These are phyloP conservation scores for Austroboletus novae-zelandiae DNA, from an alignment of 1,284 basidiomycete genomes.

Conservation along the genomic window DNA sequence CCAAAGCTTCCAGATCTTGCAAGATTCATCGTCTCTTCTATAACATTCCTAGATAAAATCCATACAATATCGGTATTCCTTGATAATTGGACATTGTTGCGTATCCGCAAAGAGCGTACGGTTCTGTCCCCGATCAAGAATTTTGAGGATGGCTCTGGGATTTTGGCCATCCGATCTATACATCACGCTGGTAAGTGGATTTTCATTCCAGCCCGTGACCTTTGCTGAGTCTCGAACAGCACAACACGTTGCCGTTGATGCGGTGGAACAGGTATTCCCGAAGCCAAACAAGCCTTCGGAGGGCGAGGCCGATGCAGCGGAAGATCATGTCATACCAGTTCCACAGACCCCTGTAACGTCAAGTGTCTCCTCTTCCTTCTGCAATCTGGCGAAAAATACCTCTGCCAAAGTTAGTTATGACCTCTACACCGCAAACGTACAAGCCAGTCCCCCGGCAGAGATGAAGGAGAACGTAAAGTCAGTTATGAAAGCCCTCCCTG, in stretches of 20 bases:
- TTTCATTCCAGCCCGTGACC: background rate
- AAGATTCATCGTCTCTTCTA: constrained; percentile 87
- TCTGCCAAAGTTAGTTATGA: constrained; percentile 6
- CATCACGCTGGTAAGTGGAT: background rate
- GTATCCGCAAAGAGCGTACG: constrained; percentile 58
- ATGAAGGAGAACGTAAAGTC: constrained; percentile 12
- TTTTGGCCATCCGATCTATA: background rate
- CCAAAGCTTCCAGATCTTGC: constrained; percentile 58
- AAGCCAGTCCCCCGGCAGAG: constrained; percentile 5
- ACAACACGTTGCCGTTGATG: background rate
- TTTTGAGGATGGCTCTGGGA: background rate
- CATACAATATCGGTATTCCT: constrained; percentile 74
- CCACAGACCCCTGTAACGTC: background rate
- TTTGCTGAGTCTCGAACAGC: background rate
- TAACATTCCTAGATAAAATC: constrained; percentile 88
- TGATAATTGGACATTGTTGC: constrained; percentile 72
- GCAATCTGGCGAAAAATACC: background rate
- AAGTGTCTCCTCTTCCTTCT: background rate
- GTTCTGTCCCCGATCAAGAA: background rate
- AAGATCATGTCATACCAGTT: background rate
- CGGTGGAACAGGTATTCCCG: background rate
- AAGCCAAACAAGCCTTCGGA: background rate
- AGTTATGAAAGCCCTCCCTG: constrained; percentile 15
- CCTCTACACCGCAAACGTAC: constrained; percentile 13
- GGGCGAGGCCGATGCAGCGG: background rate